Evolutionary conservation across 1,284 basidiomycete species (phyloP), one percentile per base, ranked within the genome.

Genomic region (Cryptococcus amylolentus): DNA sequence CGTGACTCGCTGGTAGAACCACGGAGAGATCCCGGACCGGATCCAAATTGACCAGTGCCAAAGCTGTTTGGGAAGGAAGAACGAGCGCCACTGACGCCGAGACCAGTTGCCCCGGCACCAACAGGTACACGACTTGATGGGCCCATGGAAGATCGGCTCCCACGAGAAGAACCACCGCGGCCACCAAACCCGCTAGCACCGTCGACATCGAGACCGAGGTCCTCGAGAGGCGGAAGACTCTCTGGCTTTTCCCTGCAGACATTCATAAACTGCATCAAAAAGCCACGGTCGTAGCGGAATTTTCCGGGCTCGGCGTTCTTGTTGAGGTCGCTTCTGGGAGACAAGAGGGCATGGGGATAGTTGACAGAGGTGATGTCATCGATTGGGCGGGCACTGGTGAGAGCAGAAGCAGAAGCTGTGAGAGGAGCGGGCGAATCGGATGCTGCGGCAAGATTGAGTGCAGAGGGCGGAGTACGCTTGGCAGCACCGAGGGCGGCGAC

Each of bases 201-300:
- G 46, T 75, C 82, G 3, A 88, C 86, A 69, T 93, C 91, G 44
- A 97, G 85, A 53, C 95, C 95, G 68, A 98, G 88, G 31, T 88
- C 87, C 66, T 95, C 91, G 49, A 98, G 83, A 60, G 90, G 85
- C 38, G 94, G 92, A 27, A 98, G 85, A 55, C 84, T 84, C 56
- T 88, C 89, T 1, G 96, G 95, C 78, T 93, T 95, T 78, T 97
- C 94, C 77, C 87, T 90, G 82, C 93, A 98, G 55, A 96, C 81
- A 41, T 81, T 80, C 91, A 97, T 96, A 81, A 98, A 99, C 74
- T 99, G 96, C 62, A 99, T 79, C 35, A 98, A 82, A 85, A 98
- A 98, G 45, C 95, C 91, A 49, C 95, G 91, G 77, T 98, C 93
- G 77, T 98, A 98, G 68, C 94, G 87, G 83, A 92, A 97, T 78